A percentile compares a stretch with the other conserved stretches of the same genome.
Conservation (phyloP, 768 basidiomycete species). For the Macrolepiota dolichaula region DNA sequence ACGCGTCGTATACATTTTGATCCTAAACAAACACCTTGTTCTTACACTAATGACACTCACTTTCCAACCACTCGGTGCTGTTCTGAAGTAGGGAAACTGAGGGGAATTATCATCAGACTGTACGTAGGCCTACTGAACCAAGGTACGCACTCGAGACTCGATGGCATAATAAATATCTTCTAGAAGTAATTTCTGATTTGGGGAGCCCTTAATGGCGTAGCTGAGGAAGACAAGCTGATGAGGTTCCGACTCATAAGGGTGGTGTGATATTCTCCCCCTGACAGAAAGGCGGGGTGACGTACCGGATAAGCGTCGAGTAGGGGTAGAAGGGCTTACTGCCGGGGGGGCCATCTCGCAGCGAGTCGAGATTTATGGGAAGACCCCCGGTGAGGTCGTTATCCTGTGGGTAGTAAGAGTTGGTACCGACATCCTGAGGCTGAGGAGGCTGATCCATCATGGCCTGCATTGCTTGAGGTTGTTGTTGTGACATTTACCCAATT, state of each 20-base stretch:
- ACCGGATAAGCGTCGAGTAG: constrained; percentile 89
- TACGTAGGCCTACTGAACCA: constrained; percentile 3
- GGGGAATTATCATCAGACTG: constrained; percentile 15
- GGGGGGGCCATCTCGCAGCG: constrained; percentile 81
- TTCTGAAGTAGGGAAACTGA: constrained; percentile 87
- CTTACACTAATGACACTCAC: constrained; percentile 39
- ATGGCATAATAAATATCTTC: constrained; percentile 94
- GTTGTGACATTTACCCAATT: constrained; percentile 46
- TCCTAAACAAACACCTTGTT: constrained; percentile 13
- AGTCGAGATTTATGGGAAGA: constrained; percentile 83
- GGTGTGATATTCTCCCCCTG: neutral
- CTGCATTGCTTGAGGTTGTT: constrained; percentile 52
- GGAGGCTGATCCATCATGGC: constrained; percentile 54
- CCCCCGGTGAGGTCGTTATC: constrained; percentile 81
- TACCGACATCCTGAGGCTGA: constrained; percentile 40
- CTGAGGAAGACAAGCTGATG: constrained; percentile 33
- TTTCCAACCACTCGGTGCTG: constrained; percentile 90
- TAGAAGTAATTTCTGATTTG: constrained; percentile 78
- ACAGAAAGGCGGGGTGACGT: constrained; percentile 25
- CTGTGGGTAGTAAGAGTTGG: constrained; percentile 70
- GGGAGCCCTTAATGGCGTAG: constrained; percentile 90
- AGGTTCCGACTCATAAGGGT: constrained; percentile 11
- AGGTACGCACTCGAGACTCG: constrained; percentile 70
- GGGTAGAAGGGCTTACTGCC: constrained; percentile 91
- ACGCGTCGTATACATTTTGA: constrained; percentile 25